Evolutionary conservation across 805 yeast species (phyloP), one percentile per base, ranked within the genome.

Genomic region (Candida coquimbonensis): DNA sequence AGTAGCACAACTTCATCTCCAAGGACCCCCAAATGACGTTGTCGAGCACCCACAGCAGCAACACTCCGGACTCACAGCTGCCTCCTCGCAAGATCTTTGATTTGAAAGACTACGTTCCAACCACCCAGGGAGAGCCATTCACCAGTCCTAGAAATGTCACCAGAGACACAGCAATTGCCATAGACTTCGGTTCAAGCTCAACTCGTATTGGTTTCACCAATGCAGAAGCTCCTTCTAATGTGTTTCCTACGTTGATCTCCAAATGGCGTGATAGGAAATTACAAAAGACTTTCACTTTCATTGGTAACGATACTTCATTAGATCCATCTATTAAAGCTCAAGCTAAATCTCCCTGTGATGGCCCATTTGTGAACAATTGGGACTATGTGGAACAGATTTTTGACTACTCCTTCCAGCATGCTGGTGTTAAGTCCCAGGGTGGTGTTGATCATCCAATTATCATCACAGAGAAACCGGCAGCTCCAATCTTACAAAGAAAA

Each of bases 321-420:
- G 98, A 90, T 55, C 74, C 81, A 9, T 66, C 83, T 2, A 75
- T 85, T 39, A 76, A 81, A 50, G 72, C 86, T 16, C 81, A 82
- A 44, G 75, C 87, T 32, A 81, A 78, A 55, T 70, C 87, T 5
- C 96, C 97, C 0, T 91, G 77, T 59, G 99, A 93, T 62, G 96
- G 96, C 0, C 77, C 87, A 5, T 68, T 88, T 53, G 70, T 93
- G 33, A 82, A 95, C 25, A 95, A 90, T 62, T 95, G 98, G 98
- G 98, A 93, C 47, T 77, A 82, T 47, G 75, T 83, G 3, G 99
- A 93, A 61, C 76, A 73, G 47, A 76, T 91, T 43, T 61, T 93
- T 42, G 98, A 91, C 63, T 93, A 89, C 59, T 71, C 89, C 0
- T 83, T 93, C 60, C 75, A 79, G 49, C 95, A 87, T 61, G 58